Percentiles rank a stretch among this genome's conserved stretches.
Evolutionary conservation across 805 yeast genomes (phyloP).

Genomic region (Teunomyces stri): DNA sequence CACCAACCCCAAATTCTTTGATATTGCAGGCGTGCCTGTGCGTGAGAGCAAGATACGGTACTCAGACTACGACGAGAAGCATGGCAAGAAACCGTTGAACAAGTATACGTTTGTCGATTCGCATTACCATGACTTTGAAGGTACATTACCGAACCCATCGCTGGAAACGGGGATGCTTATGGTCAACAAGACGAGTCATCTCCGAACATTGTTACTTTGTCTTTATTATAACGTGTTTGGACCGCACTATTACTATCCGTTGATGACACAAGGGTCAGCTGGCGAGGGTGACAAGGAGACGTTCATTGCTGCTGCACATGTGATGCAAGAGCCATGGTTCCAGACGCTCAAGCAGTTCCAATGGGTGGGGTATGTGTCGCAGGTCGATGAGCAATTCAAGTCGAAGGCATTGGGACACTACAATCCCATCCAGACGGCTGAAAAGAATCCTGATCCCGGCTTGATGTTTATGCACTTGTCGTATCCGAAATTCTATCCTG

Average conservation of each 20-base stretch:
- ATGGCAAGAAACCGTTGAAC: conserved; percentile 23
- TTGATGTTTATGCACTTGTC: conserved; percentile 55
- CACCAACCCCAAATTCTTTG: conserved; percentile 57
- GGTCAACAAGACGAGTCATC: conserved; percentile 57
- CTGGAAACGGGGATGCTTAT: conserved; percentile 71
- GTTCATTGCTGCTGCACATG: conserved; percentile 65
- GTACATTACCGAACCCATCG: conserved; percentile 64
- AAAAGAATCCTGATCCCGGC: conserved; percentile 11
- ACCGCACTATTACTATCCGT: conserved; percentile 62
- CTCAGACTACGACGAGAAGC: conserved; percentile 32
- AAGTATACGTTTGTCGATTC: conserved; percentile 27
- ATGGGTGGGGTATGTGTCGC: conserved; percentile 38
- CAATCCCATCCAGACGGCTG: conserved; percentile 34
- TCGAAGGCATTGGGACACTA: conserved; percentile 34
- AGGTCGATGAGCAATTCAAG: conserved; percentile 17
- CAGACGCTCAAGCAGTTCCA: conserved; percentile 49
- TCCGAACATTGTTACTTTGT: conserved; percentile 56
- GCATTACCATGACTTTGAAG: conserved; percentile 59
- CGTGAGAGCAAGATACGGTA: conserved; percentile 33
- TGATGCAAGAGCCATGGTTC: conserved; percentile 45
- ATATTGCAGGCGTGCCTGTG: conserved; percentile 45
- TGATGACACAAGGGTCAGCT: conserved; percentile 68
- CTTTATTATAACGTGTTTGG: conserved; percentile 66
- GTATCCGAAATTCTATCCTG: conserved; percentile 50
- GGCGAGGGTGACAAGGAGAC: conserved; percentile 86